phyloP scores from a whole-genome alignment of 139 green algal genomes.

The Chlorella sp. region DNA sequence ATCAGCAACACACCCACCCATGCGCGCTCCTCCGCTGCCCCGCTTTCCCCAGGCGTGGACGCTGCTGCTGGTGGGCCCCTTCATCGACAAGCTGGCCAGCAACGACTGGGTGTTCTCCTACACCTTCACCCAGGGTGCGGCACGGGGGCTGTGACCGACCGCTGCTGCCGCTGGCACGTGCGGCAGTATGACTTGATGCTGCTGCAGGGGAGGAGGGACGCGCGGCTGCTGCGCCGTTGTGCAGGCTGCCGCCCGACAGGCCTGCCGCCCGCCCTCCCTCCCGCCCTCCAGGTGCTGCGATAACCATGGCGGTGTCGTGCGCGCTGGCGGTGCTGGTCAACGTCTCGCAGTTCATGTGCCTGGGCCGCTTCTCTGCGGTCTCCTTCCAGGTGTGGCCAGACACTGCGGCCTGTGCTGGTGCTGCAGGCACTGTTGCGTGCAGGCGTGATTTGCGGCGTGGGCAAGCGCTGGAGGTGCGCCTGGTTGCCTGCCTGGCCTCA shows the following conservation, averaged over 20 bases:
- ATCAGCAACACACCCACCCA: no score
- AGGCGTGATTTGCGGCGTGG: no score
- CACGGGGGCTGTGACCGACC: no score
- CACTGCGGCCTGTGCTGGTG: background rate
- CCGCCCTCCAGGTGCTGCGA: constrained; percentile 34
- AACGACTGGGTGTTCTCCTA: constrained; percentile 71
- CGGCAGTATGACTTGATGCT: no score
- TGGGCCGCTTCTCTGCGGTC: constrained; percentile 91
- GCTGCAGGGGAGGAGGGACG: no score
- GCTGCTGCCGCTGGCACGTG: no score
- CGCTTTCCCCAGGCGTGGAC: constrained; percentile 58
- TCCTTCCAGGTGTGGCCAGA: constrained; percentile 82
- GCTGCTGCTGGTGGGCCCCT: constrained; percentile 77
- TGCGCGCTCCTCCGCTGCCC: background rate
- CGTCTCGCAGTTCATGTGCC: constrained; percentile 93
- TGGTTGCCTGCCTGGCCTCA: no score
- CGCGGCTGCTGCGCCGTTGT: background rate
- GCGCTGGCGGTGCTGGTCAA: constrained; percentile 87
- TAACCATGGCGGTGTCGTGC: constrained; percentile 73
- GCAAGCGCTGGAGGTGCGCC: background rate
- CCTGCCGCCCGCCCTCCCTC: background rate
- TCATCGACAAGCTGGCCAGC: constrained; percentile 74
- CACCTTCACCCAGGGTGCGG: constrained; percentile 33
- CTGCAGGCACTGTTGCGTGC: no score
- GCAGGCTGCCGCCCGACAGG: no score